These are phyloP conservation scores for Eucalyptus lansdowneana DNA, from an alignment of 345 rosid genomes.

Conservation along the genomic window DNA sequence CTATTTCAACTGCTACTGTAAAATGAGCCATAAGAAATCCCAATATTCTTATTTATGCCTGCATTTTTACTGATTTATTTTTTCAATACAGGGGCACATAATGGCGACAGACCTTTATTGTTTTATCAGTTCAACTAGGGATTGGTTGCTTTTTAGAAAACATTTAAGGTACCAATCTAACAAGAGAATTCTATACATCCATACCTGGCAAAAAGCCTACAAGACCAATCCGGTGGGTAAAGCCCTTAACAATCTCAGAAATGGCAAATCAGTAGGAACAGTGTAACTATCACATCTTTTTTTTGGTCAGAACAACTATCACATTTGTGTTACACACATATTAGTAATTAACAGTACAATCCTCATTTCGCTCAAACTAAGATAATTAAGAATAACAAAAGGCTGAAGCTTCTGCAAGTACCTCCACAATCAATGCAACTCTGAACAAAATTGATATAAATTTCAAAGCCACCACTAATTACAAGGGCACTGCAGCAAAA, in stretches of 20 bases:
- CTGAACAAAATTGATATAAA: too few relatives aligned
- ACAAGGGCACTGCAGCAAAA: too few relatives aligned
- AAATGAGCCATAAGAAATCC: background rate
- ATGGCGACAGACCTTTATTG: background rate
- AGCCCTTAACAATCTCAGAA: background rate
- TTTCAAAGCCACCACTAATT: too few relatives aligned
- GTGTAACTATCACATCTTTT: background rate
- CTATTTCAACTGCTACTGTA: background rate
- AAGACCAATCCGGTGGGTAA: background rate
- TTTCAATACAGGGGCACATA: background rate
- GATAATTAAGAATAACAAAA: background rate
- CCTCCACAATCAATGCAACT: too few relatives aligned
- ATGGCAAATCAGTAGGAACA: background rate
- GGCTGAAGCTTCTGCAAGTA: background rate
- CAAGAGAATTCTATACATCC: too few relatives aligned
- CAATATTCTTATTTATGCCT: background rate
- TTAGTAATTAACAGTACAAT: background rate
- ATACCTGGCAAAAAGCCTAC: background rate
- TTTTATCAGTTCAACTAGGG: too few relatives aligned
- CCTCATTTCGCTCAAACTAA: background rate
- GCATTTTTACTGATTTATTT: background rate
- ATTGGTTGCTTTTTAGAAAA: background rate
- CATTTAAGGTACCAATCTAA: background rate
- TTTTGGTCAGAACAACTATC: background rate
- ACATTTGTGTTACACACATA: background rate